These are phyloP conservation scores for Eucalyptus brandiana DNA, from an alignment of 345 rosid genomes.

Conservation along the genomic window DNA sequence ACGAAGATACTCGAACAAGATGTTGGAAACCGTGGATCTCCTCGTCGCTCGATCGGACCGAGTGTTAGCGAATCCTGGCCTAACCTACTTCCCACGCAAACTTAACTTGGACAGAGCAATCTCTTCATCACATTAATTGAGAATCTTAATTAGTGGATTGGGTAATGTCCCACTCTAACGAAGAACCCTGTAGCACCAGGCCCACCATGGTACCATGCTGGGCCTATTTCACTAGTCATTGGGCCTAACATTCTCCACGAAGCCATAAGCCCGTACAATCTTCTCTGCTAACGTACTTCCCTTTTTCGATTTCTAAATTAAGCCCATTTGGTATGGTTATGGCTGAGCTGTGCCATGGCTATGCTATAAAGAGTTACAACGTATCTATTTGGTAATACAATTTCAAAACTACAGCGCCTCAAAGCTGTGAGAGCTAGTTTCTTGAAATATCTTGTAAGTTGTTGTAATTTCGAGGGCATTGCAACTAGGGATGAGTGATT, in stretches of 20 bases:
- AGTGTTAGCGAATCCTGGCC: not conserved
- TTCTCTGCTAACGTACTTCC: not conserved
- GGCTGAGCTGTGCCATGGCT: not conserved
- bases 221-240: not conserved
- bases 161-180: not conserved
- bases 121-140: not conserved
- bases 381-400: fast-evolving
- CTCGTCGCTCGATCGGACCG: not conserved
- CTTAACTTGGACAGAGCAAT: not conserved
- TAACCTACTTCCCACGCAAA: not conserved
- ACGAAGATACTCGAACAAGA: not conserved
- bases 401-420: not conserved
- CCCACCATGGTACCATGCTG: not conserved
- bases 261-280: not conserved
- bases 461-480: not conserved
- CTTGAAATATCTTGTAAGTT: not conserved
- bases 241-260: not conserved
- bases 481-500: not conserved
- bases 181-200: not conserved
- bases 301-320: not conserved
- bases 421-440: not conserved
- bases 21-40: not conserved
- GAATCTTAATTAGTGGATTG: not conserved
- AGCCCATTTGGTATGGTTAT: not conserved
- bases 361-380: not conserved